Evolutionary conservation across 352 stramenopile genomes (phyloP).

Genomic region (Globisporangium emineosum): DNA sequence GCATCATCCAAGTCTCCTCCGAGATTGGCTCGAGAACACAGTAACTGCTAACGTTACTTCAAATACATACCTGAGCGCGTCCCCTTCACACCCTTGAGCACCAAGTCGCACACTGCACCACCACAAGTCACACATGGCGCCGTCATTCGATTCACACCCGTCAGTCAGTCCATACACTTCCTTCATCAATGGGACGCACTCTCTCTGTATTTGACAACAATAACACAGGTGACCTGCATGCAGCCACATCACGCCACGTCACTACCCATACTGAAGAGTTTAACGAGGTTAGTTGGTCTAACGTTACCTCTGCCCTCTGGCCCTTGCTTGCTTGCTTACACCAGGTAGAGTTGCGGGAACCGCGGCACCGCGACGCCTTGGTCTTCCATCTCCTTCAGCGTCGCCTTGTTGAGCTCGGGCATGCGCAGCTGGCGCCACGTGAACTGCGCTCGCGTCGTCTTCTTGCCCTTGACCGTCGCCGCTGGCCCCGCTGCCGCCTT

Average conservation of each 20-base stretch:
- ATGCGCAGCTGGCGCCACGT: constrained; percentile 54
- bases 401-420: constrained; percentile 21
- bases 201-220: not conserved
- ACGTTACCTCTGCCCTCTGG: not conserved
- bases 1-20: too few relatives aligned
- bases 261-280: too few relatives aligned
- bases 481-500: constrained; percentile 20
- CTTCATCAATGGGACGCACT: not conserved
- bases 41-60: not conserved
- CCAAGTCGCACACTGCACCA: not conserved
- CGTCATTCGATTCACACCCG: not conserved
- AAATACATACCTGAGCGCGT: too few relatives aligned
- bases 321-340: not conserved
- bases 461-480: constrained; percentile 30
- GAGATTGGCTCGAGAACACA: not conserved
- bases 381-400: constrained; percentile 19
- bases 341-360: constrained; percentile 23
- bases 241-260: too few relatives aligned
- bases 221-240: not conserved
- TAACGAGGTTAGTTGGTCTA: not conserved
- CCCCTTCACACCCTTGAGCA: too few relatives aligned
- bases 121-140: not conserved
- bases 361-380: constrained; percentile 27
- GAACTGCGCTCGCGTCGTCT: constrained; percentile 19
- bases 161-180: not conserved